Conservation (phyloP, 306 rosid genomes). For the Trifolium pratense region DNA sequence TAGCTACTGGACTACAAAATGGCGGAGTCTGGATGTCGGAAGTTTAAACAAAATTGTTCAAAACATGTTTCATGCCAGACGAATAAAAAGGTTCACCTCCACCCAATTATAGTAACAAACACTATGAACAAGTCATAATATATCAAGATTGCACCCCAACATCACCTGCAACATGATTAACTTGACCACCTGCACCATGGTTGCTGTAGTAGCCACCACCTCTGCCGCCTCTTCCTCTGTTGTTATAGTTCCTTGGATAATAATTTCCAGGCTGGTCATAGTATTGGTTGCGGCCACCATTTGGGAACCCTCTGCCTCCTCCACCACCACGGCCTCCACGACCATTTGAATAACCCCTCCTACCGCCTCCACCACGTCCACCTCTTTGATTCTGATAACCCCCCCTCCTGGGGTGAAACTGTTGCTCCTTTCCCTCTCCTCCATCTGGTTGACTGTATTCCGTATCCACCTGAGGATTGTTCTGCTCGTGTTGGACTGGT, state of each 20-base stretch:
- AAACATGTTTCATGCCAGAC: slow-evolving; percentile 51
- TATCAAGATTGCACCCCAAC: slow-evolving; percentile 75
- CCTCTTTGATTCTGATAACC: slow-evolving; percentile 82
- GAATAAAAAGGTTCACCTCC: slow-evolving; percentile 53
- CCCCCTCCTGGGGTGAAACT: slow-evolving; percentile 60
- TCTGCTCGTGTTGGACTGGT: slow-evolving; percentile 59
- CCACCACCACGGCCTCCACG: slow-evolving; percentile 83
- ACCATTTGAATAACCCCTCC: slow-evolving; percentile 78
- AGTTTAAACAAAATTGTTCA: slow-evolving; percentile 53
- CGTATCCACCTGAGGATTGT: slow-evolving; percentile 50
- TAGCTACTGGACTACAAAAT: slow-evolving; percentile 49
- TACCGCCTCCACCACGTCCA: slow-evolving; percentile 84
- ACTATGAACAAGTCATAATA: slow-evolving; percentile 48
- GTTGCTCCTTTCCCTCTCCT: slow-evolving; percentile 77
- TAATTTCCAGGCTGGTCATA: slow-evolving; percentile 87
- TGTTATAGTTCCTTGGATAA: slow-evolving; percentile 70
- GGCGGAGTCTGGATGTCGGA: slow-evolving; percentile 53
- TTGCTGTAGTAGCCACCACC: slow-evolving; percentile 68
- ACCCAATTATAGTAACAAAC: slow-evolving; percentile 43
- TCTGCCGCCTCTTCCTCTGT: slow-evolving; percentile 78
- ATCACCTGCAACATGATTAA: slow-evolving; percentile 57
- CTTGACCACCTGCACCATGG: slow-evolving; percentile 60
- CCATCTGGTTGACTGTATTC: slow-evolving; percentile 61
- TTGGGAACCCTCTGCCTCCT: slow-evolving; percentile 68
- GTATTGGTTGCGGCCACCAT: slow-evolving; percentile 83